A percentile compares a stretch with the other conserved stretches of the same genome.
Conservation (phyloP, 768 basidiomycete genomes). For the Lactifluus echinatus region DNA sequence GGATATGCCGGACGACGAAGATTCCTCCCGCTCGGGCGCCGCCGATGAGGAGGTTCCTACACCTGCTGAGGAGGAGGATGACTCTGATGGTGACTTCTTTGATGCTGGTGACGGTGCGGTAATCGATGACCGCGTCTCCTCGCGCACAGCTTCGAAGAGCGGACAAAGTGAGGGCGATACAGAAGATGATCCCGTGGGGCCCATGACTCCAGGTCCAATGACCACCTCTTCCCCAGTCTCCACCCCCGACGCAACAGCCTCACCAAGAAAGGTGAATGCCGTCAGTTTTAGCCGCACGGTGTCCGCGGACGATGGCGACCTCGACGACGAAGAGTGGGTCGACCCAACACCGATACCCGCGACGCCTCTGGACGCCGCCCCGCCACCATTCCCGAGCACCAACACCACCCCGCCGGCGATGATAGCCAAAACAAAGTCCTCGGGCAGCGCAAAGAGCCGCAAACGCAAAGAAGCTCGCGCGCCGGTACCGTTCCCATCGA, state of each 20-base stretch:
- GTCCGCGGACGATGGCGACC: constrained; percentile 32
- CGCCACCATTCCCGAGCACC: constrained; percentile 5
- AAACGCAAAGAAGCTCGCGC: constrained; percentile 32
- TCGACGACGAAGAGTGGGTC: constrained; percentile 51
- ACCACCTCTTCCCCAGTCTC: constrained; percentile 21
- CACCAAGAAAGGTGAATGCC: constrained; percentile 25
- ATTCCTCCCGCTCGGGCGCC: constrained; percentile 3
- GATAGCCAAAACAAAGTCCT: constrained; percentile 21
- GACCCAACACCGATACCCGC: constrained; percentile 48
- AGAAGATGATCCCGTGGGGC: constrained; percentile 64
- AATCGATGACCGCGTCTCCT: constrained; percentile 36
- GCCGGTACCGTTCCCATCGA: constrained; percentile 19
- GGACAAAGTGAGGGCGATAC: constrained; percentile 52
- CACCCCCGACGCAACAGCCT: constrained; percentile 8
- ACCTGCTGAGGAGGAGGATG: constrained; percentile 28
- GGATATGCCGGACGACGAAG: constrained; percentile 41
- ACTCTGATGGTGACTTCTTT: constrained; percentile 42
- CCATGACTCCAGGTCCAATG: constrained; percentile 55
- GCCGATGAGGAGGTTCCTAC: constrained; percentile 23
- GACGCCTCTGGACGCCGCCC: constrained; percentile 5
- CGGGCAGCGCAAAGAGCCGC: constrained; percentile 30
- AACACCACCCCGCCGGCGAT: neutral
- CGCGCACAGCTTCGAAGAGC: constrained; percentile 29
- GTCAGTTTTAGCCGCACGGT: constrained; percentile 28
- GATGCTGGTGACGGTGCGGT: constrained; percentile 33